A percentile compares a stretch with the other conserved stretches of the same genome.
Conservation (phyloP, 2,329 filamentous ascomycete genomes). For the Leptographium procerum region DNA sequence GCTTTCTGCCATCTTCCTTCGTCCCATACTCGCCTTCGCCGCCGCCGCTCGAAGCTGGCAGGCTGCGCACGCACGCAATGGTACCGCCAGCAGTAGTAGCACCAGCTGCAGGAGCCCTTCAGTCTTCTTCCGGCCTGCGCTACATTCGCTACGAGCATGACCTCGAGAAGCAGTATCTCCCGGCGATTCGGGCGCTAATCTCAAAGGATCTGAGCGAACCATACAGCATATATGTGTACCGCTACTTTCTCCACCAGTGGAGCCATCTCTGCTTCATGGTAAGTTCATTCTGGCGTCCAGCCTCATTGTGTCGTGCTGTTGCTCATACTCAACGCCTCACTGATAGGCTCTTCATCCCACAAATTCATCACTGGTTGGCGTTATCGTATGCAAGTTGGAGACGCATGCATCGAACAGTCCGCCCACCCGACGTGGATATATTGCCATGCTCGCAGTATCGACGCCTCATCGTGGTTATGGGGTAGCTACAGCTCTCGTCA, state of each 20-base stretch:
- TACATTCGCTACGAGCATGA: constrained; percentile 53
- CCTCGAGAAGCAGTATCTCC: constrained; percentile 56
- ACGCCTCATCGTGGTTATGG: constrained; percentile 70
- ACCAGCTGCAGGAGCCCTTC: background rate
- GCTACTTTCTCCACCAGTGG: constrained; percentile 98
- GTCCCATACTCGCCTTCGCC: background rate
- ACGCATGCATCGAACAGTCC: constrained; percentile 72
- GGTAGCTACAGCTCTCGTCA: constrained; percentile 81
- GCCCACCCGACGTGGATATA: constrained; percentile 73
- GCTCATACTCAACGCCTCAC: background rate
- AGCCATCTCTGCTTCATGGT: constrained; percentile 95
- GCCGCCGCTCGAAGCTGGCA: background rate
- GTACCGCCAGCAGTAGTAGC: background rate
- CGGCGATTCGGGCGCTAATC: constrained; percentile 83
- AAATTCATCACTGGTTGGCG: constrained; percentile 62
- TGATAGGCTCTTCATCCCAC: constrained; percentile 46
- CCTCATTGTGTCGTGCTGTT: background rate
- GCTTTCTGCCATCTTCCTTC: background rate
- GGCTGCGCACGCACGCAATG: background rate
- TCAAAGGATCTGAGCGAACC: constrained; percentile 94
- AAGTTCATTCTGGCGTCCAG: constrained; percentile 8
- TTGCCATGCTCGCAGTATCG: constrained; percentile 94
- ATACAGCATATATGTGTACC: constrained; percentile 98
- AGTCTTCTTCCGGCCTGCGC: constrained; percentile 28
- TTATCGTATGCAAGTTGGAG: constrained; percentile 92